phyloP scores from a whole-genome alignment of 768 basidiomycete species.

The Tubosaeta brunneosetosa region DNA sequence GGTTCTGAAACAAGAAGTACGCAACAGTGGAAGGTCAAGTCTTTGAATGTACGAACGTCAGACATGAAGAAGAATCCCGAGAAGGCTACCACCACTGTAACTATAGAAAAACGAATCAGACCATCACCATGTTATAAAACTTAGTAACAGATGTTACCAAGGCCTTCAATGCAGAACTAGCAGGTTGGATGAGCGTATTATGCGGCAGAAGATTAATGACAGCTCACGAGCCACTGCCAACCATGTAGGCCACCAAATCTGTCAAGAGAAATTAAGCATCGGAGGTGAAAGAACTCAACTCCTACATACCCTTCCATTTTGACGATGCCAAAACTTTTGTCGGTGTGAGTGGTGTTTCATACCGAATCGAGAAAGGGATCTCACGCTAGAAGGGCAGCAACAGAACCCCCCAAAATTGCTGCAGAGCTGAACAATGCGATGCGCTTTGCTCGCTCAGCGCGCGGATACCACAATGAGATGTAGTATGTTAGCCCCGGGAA shows the following conservation, averaged over 20 bases:
- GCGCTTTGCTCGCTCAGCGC: constrained; percentile 50
- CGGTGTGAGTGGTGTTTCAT: neutral
- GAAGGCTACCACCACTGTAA: constrained; percentile 15
- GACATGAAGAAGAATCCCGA: constrained; percentile 43
- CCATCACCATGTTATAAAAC: neutral
- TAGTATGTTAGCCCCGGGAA: constrained; percentile 38
- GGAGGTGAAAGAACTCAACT: constrained; percentile 2
- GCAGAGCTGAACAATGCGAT: constrained; percentile 57
- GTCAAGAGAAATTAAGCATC: neutral
- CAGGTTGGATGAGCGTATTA: constrained; percentile 1
- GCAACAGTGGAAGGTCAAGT: neutral
- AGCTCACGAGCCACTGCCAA: constrained; percentile 38
- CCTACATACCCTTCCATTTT: constrained; percentile 31
- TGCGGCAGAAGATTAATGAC: neutral
- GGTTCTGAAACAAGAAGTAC: constrained; percentile 32
- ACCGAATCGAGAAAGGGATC: constrained; percentile 8
- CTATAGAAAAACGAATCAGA: constrained; percentile 3
- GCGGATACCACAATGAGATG: constrained; percentile 55
- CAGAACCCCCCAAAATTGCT: constrained; percentile 49
- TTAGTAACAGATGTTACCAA: constrained; percentile 8
- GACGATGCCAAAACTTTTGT: constrained; percentile 31
- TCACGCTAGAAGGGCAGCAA: constrained; percentile 45
- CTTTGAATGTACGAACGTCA: constrained; percentile 36
- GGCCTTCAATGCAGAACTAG: constrained; percentile 31
- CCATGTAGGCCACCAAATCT: constrained; percentile 32